Conservation (phyloP, 1,284 basidiomycete species). For the Ustilago vetiveriae region DNA sequence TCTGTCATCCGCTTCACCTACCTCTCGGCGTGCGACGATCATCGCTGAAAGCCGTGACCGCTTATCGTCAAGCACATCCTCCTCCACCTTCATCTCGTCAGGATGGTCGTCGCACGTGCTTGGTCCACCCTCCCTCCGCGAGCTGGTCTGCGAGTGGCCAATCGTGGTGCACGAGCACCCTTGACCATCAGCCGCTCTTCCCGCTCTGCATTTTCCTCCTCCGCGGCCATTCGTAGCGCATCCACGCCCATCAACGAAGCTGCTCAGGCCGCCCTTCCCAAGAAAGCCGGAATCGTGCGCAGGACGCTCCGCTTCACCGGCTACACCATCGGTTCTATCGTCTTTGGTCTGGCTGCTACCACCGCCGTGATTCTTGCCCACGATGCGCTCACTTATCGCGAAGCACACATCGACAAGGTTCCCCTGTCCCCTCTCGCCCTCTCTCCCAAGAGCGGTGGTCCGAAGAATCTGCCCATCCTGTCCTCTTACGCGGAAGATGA, state of each 20-base stretch:
- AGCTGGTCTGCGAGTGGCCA: slow-evolving; percentile 1
- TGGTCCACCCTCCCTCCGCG: slow-evolving; percentile 8
- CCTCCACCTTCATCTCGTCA: too few relatives aligned
- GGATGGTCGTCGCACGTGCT: slow-evolving; percentile 23
- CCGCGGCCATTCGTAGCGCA: slow-evolving; percentile 6
- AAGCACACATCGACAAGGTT: slow-evolving; percentile 53
- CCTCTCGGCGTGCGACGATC: too few relatives aligned
- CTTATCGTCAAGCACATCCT: too few relatives aligned
- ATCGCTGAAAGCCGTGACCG: background rate
- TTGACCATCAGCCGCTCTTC: background rate
- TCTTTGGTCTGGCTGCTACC: slow-evolving; percentile 52
- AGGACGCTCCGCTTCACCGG: slow-evolving; percentile 25
- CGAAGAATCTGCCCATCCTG: slow-evolving; percentile 63
- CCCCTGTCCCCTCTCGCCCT: slow-evolving; percentile 53
- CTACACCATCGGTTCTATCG: slow-evolving; percentile 49
- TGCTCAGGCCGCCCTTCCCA: slow-evolving; percentile 1
- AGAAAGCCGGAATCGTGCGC: slow-evolving; percentile 19
- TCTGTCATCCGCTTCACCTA: too few relatives aligned
- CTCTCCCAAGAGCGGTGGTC: slow-evolving; percentile 54
- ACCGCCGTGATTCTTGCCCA: slow-evolving; percentile 53
- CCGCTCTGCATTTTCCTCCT: slow-evolving; percentile 11
- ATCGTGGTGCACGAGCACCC: background rate
- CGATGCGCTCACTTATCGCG: slow-evolving; percentile 59
- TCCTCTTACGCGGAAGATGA: slow-evolving; percentile 45
- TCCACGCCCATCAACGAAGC: slow-evolving; percentile 34